Percentiles rank a stretch among this genome's conserved stretches.
phyloP scores from a whole-genome alignment of 2,329 filamentous ascomycete species.

The Aspergillus sp. region DNA sequence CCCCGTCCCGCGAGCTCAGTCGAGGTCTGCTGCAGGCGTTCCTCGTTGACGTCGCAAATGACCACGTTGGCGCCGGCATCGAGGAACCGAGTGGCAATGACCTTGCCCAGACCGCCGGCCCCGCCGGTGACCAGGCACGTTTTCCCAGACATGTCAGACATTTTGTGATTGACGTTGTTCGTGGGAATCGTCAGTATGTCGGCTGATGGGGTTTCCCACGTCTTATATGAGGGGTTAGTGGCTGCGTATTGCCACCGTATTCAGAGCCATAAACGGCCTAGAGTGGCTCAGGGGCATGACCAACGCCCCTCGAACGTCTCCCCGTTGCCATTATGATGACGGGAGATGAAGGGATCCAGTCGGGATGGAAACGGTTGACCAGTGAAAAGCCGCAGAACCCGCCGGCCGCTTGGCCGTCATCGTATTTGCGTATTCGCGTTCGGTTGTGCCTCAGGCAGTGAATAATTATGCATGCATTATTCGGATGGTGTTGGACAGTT shows the following conservation, averaged over 20 bases:
- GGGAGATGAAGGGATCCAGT: not conserved
- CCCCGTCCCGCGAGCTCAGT: conserved; percentile 23
- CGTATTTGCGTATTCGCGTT: not conserved
- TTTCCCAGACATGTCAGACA: conserved; percentile 16
- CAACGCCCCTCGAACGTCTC: no score
- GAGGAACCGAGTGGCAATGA: conserved; percentile 34
- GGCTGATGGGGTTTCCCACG: not conserved
- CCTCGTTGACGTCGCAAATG: conserved; percentile 37
- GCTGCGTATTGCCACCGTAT: no score
- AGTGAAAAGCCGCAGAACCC: not conserved
- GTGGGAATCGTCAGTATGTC: not conserved
- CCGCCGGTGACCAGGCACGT: conserved; percentile 37
- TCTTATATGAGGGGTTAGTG: no score
- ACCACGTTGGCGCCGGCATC: conserved; percentile 39
- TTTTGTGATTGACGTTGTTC: not conserved
- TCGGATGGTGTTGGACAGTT: not conserved
- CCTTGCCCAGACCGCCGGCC: conserved; percentile 38
- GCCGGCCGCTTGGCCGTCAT: not conserved
- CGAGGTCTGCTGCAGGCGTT: conserved; percentile 22
- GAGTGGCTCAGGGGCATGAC: no score
- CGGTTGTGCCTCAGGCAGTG: not conserved
- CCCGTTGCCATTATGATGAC: no score
- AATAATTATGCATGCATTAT: not conserved
- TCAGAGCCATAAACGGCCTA: no score
- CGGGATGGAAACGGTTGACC: not conserved